Conservation (phyloP, 129 eudicot genomes). For the Flaveria trinervia region DNA sequence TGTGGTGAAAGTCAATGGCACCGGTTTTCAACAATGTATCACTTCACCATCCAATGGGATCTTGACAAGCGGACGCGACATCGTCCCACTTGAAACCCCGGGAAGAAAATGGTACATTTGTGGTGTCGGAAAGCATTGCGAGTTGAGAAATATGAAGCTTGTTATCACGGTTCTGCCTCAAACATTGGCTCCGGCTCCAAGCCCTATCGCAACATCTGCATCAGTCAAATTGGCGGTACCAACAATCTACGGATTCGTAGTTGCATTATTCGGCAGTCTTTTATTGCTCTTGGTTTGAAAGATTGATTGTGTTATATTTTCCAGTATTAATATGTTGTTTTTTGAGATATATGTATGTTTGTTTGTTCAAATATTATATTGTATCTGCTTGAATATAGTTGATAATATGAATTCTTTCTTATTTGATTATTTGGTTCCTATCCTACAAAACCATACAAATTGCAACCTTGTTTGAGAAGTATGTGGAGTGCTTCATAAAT, state of each 20-base stretch:
- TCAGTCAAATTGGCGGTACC: conserved; percentile 12
- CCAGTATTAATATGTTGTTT: not conserved
- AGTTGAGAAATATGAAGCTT: conserved; percentile 37
- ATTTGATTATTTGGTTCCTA: not conserved
- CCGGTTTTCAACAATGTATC: conserved; percentile 43
- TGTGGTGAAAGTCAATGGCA: conserved; percentile 43
- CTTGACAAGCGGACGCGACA: conserved; percentile 49
- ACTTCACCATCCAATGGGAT: conserved; percentile 20
- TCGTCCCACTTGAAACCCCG: conserved; percentile 41
- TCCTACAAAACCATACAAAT: not conserved
- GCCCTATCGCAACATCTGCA: conserved; percentile 20
- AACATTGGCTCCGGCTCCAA: conserved; percentile 27
- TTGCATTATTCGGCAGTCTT: conserved; percentile 4
- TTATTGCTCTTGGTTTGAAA: conserved; percentile 23
- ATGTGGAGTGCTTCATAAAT: not conserved
- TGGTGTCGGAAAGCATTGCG: conserved; percentile 44
- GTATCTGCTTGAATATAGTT: conserved; percentile 6
- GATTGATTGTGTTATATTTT: not conserved
- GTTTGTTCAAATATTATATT: not conserved
- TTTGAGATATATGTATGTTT: not conserved
- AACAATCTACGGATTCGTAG: conserved; percentile 17
- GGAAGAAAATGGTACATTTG: conserved; percentile 66
- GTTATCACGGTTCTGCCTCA: conserved; percentile 40
- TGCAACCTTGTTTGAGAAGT: not conserved
- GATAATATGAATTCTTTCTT: not conserved